Base-by-base conservation (phyloP, 345 rosid species). In the Balakata baccata region DNA sequence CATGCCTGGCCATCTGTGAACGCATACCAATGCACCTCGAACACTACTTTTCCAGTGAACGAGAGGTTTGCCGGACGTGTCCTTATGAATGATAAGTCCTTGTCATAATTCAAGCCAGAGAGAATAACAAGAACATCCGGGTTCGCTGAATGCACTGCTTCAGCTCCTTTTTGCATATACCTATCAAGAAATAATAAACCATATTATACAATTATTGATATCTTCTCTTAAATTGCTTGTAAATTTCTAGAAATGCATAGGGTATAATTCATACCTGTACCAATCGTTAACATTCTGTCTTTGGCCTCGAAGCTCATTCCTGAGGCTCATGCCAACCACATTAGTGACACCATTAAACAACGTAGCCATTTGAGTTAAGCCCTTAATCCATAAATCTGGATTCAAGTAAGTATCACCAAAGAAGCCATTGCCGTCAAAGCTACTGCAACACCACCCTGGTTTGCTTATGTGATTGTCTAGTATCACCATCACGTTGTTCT, bases 401-500 rank as follows among this genome's bases (percentile, higher is more conserved):
- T 86, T 81, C 63, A 96, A 93, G 79, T 82, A 89, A 12, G 51
- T 78, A 77, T 96, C 99, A 22, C 99, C 99, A 67, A 93, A 91
- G 85, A 96, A 96, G n/a, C 99, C 98, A 78, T 91, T 93, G 63
- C 90, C 98, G 23, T 96, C 98, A 41, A 45, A 68, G 71, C 56
- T 83, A 64, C 86, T 77, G 75, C 99, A 93, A 29, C 99, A 96
- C 99, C 99, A 96, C 25, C 97, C 96, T 6, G 99, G 98, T 67
- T 83, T 87, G 80, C 90, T 93, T 52, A 96, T 61, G 84, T 96
- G 98, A 84, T 96, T 93, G 87, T 96, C 99, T 7, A 91, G 65
- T 74, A 96, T 90, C 75, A 91, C 96, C 96, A 93, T 88, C 78
- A 96, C 89, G 43, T 83, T 75, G 75, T 88, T 86, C 14, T 81